Conservation (phyloP, 2,329 filamentous ascomycete species). For the Penicillium olsonii region DNA sequence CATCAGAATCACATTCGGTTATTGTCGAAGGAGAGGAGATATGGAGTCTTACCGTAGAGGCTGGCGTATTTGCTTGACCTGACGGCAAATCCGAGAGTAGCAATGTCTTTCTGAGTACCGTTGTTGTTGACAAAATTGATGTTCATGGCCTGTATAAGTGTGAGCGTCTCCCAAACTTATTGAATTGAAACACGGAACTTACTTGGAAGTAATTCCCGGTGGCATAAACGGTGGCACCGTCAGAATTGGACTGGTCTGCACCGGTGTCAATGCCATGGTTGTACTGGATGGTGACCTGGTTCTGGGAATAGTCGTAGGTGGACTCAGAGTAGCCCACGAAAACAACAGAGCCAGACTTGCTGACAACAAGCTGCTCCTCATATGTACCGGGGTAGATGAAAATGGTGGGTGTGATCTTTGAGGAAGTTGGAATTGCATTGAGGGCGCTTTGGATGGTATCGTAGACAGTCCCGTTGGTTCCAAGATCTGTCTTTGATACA, state of each 20-base stretch:
- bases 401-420: constrained; percentile 36
- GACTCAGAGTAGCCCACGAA: constrained; percentile 42
- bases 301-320: constrained; percentile 40
- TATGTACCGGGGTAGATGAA: constrained; percentile 46
- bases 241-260: constrained; percentile 37
- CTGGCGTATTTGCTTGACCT: constrained; percentile 45
- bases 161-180: neutral
- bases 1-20: neutral
- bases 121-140: constrained; percentile 45
- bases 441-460: constrained; percentile 40
- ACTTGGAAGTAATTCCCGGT: constrained; percentile 41
- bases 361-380: constrained; percentile 42
- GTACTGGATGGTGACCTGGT: constrained; percentile 39
- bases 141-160: constrained; percentile 38
- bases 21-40: neutral
- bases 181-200: neutral
- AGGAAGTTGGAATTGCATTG: constrained; percentile 36
- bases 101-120: constrained; percentile 40
- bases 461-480: constrained; percentile 34
- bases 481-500: constrained; percentile 40
- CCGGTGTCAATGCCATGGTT: constrained; percentile 42
- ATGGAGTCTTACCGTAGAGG: constrained; percentile 28
- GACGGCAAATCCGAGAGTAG: constrained; percentile 44
- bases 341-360: constrained; percentile 41
- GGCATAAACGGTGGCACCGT: constrained; percentile 43